Evolutionary conservation across 805 yeast species (phyloP).

Genomic region (Saturnispora besseyi): DNA sequence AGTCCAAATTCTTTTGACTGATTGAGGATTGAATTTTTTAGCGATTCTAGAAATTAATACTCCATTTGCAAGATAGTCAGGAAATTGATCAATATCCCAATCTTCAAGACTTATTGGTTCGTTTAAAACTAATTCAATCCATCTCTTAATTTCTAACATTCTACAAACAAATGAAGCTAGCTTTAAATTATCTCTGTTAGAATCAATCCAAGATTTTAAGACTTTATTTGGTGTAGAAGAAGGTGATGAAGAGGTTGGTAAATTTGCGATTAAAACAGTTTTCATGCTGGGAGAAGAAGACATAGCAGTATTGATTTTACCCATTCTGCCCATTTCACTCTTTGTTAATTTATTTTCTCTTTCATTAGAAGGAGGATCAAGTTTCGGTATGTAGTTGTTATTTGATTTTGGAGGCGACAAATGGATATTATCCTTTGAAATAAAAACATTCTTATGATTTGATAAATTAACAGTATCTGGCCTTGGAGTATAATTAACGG

Average conservation of each 20-base stretch:
- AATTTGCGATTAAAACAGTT: slow-evolving; percentile 6
- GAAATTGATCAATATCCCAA: slow-evolving; percentile 38
- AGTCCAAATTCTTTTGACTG: slow-evolving; percentile 48
- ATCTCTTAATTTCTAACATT: slow-evolving; percentile 39
- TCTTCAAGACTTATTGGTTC: slow-evolving; percentile 22
- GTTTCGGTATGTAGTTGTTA: background rate
- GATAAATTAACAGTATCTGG: slow-evolving; percentile 14
- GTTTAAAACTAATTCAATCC: slow-evolving; percentile 34
- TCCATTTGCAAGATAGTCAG: slow-evolving; percentile 72
- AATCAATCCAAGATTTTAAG: slow-evolving; percentile 22
- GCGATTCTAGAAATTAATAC: slow-evolving; percentile 75
- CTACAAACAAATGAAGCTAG: slow-evolving; percentile 45
- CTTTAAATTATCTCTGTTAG: slow-evolving; percentile 22
- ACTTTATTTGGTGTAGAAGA: background rate
- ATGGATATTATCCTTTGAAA: slow-evolving; percentile 2
- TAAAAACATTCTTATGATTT: slow-evolving; percentile 4
- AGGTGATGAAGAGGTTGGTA: background rate
- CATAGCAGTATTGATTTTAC: slow-evolving; percentile 27
- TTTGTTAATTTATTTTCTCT: slow-evolving; percentile 15
- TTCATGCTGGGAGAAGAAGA: slow-evolving; percentile 31
- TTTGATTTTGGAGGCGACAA: slow-evolving; percentile 12
- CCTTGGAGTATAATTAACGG: slow-evolving; percentile 19
- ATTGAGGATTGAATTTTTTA: slow-evolving; percentile 57
- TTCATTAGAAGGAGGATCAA: slow-evolving; percentile 3
- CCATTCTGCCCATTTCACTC: slow-evolving; percentile 26